Evolutionary conservation across 2,329 filamentous ascomycete species (phyloP).

Genomic region (Blumeria hordei): DNA sequence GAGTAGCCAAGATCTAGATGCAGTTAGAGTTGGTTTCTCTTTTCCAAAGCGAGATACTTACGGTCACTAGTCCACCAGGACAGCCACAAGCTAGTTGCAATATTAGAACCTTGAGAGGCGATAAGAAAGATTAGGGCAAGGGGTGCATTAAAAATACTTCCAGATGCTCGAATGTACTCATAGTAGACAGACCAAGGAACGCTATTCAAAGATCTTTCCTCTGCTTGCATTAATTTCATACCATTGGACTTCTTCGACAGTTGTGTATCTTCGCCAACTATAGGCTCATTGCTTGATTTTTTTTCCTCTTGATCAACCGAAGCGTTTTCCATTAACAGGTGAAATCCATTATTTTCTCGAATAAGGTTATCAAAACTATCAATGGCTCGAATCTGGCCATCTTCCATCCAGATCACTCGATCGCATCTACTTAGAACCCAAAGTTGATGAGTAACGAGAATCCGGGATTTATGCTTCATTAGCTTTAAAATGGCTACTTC

Average conservation of each 20-base stretch:
- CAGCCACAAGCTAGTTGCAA: constrained; percentile 73
- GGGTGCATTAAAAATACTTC: constrained; percentile 30
- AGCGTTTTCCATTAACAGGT: constrained; percentile 59
- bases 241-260: constrained; percentile 24
- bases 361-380: constrained; percentile 71
- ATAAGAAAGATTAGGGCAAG: constrained; percentile 29
- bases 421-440: constrained; percentile 83
- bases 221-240: constrained; percentile 45
- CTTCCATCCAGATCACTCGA: constrained; percentile 80
- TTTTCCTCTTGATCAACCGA: constrained; percentile 34
- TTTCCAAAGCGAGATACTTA: constrained; percentile 26
- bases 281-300: constrained; percentile 23
- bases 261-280: constrained; percentile 23
- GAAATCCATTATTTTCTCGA: constrained; percentile 28
- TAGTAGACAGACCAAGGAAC: constrained; percentile 39
- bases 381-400: constrained; percentile 58
- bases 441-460: constrained; percentile 84
- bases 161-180: constrained; percentile 38
- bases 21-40: background rate
- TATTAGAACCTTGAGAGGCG: constrained; percentile 54
- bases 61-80: constrained; percentile 73
- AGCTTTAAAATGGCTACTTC: constrained; percentile 83
- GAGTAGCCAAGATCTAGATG: constrained; percentile 32
- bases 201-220: constrained; percentile 36
- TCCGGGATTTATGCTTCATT: constrained; percentile 67